phyloP scores from a whole-genome alignment of 352 stramenopile genomes.

The Elongisporangium undulatum region DNA sequence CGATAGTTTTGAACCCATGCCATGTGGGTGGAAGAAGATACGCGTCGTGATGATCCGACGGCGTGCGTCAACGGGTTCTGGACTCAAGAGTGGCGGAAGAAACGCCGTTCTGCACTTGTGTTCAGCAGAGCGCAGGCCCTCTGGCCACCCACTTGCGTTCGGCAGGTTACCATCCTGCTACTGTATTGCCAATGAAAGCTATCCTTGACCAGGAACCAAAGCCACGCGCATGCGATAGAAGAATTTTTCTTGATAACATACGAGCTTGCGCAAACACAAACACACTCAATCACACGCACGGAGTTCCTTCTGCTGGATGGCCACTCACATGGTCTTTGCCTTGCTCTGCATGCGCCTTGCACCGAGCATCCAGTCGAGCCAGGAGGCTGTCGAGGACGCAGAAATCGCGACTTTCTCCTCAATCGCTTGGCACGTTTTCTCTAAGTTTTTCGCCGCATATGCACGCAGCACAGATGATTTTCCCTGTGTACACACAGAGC shows the following conservation, averaged over 20 bases:
- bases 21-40: background rate
- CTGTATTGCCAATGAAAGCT: background rate
- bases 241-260: too few species aligned
- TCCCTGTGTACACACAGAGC: background rate
- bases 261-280: too few species aligned
- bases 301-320: too few species aligned
- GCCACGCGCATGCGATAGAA: background rate
- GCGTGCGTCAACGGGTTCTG: background rate
- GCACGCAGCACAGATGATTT: background rate
- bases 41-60: background rate
- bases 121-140: background rate
- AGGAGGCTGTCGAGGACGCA: too few species aligned
- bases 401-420: background rate
- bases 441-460: background rate
- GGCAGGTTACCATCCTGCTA: too few species aligned
- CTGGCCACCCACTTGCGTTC: too few species aligned
- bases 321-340: too few species aligned
- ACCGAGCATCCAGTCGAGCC: too few species aligned
- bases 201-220: background rate
- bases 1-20: background rate
- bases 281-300: too few species aligned
- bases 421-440: background rate
- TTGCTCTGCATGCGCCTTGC: too few species aligned
- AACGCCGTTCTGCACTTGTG: background rate
- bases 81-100: background rate